Conservation (phyloP, 345 rosid species). For the Linum tenue region DNA sequence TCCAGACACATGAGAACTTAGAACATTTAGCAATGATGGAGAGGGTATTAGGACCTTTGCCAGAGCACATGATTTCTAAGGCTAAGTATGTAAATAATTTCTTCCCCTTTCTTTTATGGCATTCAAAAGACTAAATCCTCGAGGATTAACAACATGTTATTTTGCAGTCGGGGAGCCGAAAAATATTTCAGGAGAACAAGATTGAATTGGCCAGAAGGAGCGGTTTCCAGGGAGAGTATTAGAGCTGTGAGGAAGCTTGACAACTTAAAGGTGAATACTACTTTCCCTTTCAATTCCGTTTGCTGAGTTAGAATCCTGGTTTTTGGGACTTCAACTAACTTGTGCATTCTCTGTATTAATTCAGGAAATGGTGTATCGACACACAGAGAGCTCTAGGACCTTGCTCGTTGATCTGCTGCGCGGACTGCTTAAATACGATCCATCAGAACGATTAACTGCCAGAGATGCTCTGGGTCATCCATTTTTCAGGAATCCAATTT, state of each 20-base stretch:
- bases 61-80: constrained; percentile 44
- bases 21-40: constrained; percentile 28
- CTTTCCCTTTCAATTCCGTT: not conserved
- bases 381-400: constrained; percentile 29
- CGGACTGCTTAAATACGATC: constrained; percentile 56
- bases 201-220: constrained; percentile 87
- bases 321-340: not conserved
- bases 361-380: constrained; percentile 49
- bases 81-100: constrained; percentile 29
- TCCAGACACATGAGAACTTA: constrained; percentile 23
- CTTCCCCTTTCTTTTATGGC: not conserved
- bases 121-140: no score
- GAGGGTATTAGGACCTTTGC: constrained; percentile 24
- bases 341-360: not conserved
- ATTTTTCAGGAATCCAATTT: constrained; percentile 38
- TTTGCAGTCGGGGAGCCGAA: constrained; percentile 53
- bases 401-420: constrained; percentile 43
- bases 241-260: constrained; percentile 75
- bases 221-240: constrained; percentile 68
- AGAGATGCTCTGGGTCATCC: constrained; percentile 60
- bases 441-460: constrained; percentile 66
- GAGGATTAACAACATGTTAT: no score
- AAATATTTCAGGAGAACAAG: constrained; percentile 55
- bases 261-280: constrained; percentile 40
- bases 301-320: not conserved